Percentiles rank a stretch among this genome's conserved stretches.
Evolutionary conservation across 1,139 yeast species (phyloP).

Genomic region (Yamadazyma blattariae): DNA sequence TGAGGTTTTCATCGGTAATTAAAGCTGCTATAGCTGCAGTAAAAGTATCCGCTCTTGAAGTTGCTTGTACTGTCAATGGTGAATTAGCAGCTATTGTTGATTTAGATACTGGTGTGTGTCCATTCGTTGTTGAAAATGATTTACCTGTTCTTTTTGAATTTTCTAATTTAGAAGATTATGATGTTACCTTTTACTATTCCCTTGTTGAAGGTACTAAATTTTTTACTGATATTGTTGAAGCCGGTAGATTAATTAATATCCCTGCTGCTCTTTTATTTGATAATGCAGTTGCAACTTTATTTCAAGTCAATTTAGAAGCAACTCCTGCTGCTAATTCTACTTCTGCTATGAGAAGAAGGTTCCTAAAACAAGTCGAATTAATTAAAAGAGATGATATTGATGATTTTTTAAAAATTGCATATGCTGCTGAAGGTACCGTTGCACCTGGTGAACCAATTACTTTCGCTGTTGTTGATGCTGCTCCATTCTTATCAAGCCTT

Average conservation of each 20-base stretch:
- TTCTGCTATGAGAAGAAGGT: constrained; percentile 42
- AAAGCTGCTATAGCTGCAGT: constrained; percentile 20
- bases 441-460: constrained; percentile 12
- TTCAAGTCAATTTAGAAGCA: constrained; percentile 27
- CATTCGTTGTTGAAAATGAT: constrained; percentile 31
- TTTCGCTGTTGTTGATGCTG: constrained; percentile 24
- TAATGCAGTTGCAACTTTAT: constrained; percentile 22
- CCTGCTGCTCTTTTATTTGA: constrained; percentile 32
- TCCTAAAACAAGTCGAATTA: constrained; percentile 14
- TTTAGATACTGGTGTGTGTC: constrained; percentile 41
- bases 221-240: constrained; percentile 35
- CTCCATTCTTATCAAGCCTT: constrained; percentile 15
- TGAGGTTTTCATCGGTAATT: constrained; percentile 13
- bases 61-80: constrained; percentile 39
- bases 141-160: constrained; percentile 28
- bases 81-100: constrained; percentile 32
- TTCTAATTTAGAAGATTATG: constrained; percentile 29
- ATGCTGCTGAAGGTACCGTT: constrained; percentile 26
- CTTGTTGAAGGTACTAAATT: constrained; percentile 20
- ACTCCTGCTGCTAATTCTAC: constrained; percentile 39
- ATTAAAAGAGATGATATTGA: constrained; percentile 17
- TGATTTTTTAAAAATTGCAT: constrained; percentile 31
- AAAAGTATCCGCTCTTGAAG: constrained; percentile 25
- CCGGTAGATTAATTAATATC: constrained; percentile 31
- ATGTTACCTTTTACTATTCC: constrained; percentile 37